Percentiles rank a stretch among this genome's conserved stretches.
phyloP scores from a whole-genome alignment of 176 grass and related monocot species.

The Avena insularis region DNA sequence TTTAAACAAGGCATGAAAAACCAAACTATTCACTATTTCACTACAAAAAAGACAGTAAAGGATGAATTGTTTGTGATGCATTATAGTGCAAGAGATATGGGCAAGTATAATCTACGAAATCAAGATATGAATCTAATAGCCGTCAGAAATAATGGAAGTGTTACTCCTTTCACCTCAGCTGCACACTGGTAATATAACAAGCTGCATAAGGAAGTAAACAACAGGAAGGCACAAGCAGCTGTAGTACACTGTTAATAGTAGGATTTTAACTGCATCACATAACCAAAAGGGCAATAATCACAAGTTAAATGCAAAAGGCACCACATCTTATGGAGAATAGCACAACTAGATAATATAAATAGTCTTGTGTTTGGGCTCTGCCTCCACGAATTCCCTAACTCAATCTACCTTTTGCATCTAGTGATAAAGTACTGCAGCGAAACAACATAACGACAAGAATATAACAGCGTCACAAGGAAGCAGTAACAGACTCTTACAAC shows the following conservation, averaged over 20 bases:
- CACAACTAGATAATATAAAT: slow-evolving; percentile 8
- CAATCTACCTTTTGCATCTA: slow-evolving; percentile 31
- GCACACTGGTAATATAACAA: not conserved
- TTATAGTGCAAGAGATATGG: not conserved
- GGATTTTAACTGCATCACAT: slow-evolving; percentile 8
- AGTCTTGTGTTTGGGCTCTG: slow-evolving; percentile 16
- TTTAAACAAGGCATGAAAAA: not conserved
- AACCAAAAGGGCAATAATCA: slow-evolving; percentile 39
- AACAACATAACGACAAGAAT: not conserved
- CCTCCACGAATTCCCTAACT: slow-evolving; percentile 3
- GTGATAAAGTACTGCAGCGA: not conserved
- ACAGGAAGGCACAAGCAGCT: slow-evolving; percentile 9
- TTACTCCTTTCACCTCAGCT: not conserved
- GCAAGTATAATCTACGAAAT: not conserved
- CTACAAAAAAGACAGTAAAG: not conserved
- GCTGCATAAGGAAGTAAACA: not conserved
- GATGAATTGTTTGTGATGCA: not conserved
- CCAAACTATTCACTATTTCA: not conserved
- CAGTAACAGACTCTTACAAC: slow-evolving; percentile 7
- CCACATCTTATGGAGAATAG: slow-evolving; percentile 19
- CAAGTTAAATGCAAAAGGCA: slow-evolving; percentile 29
- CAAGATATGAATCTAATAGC: not conserved
- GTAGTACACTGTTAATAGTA: not conserved
- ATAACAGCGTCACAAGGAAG: not conserved
- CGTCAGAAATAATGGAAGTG: not conserved